A percentile compares a stretch with the other conserved stretches of the same genome.
phyloP scores from a whole-genome alignment of 1,284 basidiomycete species.

The Pascua sp. region DNA sequence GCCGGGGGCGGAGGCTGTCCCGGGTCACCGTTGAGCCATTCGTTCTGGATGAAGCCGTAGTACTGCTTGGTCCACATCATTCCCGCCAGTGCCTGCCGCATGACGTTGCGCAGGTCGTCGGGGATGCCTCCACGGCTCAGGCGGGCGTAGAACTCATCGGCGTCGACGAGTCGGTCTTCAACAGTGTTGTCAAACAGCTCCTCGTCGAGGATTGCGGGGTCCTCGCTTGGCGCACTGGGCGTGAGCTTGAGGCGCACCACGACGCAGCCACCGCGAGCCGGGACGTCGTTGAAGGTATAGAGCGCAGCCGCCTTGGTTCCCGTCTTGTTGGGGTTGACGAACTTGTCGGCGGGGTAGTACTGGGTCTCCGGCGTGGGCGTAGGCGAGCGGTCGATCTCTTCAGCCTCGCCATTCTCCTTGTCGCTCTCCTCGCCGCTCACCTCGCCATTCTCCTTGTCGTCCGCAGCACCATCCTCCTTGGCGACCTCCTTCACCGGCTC shows the following conservation, averaged over 20 bases:
- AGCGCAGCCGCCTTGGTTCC: conserved; percentile 94
- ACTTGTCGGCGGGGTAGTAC: conserved; percentile 45
- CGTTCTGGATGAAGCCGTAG: conserved; percentile 92
- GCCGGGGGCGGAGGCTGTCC: conserved; percentile 91
- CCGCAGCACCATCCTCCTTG: conserved; percentile 13
- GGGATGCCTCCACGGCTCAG: conserved; percentile 76
- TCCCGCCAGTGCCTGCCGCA: conserved; percentile 94
- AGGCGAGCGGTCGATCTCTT: not conserved
- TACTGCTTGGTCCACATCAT: conserved; percentile 99
- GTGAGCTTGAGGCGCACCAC: conserved; percentile 94
- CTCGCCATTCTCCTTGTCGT: conserved; percentile 12
- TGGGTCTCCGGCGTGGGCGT: not conserved
- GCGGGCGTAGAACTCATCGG: conserved; percentile 89
- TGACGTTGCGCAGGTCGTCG: conserved; percentile 91
- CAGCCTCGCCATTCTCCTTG: conserved; percentile 67
- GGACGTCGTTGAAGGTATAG: conserved; percentile 82
- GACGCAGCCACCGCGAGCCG: conserved; percentile 85
- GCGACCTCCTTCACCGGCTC: conserved; percentile 26
- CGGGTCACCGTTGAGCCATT: conserved; percentile 93
- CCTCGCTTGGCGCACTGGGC: conserved; percentile 66
- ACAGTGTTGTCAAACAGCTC: conserved; percentile 81
- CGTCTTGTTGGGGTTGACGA: conserved; percentile 79
- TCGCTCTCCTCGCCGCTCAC: conserved; percentile 25
- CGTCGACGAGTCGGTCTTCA: conserved; percentile 83
- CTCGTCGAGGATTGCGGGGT: conserved; percentile 80